These are phyloP conservation scores for Debaryomyces nepalensis DNA, from an alignment of 1,139 yeast genomes.

Conservation along the genomic window DNA sequence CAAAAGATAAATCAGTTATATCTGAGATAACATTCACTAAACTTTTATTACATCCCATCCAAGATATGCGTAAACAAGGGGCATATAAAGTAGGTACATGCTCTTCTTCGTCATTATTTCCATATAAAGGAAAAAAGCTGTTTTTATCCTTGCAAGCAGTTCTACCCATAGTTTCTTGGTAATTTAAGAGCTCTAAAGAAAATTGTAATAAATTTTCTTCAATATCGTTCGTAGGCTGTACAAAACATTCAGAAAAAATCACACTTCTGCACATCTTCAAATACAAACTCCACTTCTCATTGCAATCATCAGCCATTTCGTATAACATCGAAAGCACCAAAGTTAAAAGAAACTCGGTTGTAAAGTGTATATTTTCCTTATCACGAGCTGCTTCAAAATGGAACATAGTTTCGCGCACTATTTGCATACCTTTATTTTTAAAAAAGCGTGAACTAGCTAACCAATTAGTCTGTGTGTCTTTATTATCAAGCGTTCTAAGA, in stretches of 20 bases:
- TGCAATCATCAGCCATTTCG: conserved; percentile 36
- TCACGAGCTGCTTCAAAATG: background rate
- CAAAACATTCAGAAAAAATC: conserved; percentile 23
- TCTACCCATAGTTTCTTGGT: conserved; percentile 39
- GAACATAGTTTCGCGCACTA: background rate
- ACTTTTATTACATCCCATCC: conserved; percentile 38
- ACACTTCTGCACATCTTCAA: conserved; percentile 27
- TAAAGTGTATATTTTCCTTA: conserved; percentile 7
- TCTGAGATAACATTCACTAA: conserved; percentile 35
- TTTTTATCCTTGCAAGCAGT: conserved; percentile 38
- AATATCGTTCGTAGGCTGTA: conserved; percentile 19
- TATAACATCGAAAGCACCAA: conserved; percentile 31
- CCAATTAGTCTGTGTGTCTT: conserved; percentile 20
- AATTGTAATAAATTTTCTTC: conserved; percentile 30
- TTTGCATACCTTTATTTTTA: conserved; percentile 15
- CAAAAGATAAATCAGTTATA: conserved; percentile 41
- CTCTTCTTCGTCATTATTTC: conserved; percentile 20
- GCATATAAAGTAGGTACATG: background rate
- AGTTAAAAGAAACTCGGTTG: conserved; percentile 28
- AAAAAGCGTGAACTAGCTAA: conserved; percentile 22
- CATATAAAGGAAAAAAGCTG: conserved; percentile 25
- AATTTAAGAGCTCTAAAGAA: conserved; percentile 33
- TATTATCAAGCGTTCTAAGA: background rate
- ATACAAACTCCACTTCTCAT: conserved; percentile 30
- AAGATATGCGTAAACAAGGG: conserved; percentile 16